Percentiles rank a stretch among this genome's conserved stretches.
Evolutionary conservation across 1,139 yeast species (phyloP).

Genomic region (Zygosaccharomyces sapae): DNA sequence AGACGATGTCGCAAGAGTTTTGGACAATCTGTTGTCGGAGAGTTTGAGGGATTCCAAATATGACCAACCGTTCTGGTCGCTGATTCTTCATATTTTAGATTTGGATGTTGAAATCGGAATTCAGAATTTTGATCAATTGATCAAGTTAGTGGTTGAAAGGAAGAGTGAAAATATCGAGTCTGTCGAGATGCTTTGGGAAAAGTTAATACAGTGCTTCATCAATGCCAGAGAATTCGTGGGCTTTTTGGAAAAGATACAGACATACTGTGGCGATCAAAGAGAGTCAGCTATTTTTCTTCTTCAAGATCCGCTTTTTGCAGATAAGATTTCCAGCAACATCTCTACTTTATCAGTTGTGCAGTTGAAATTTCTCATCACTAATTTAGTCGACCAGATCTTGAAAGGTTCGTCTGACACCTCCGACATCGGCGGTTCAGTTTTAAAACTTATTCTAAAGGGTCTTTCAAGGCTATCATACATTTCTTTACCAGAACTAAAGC

Average conservation of each 20-base stretch:
- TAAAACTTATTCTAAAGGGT: constrained; percentile 22
- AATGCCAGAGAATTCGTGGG: constrained; percentile 55
- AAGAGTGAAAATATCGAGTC: constrained; percentile 15
- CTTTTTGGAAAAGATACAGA: constrained; percentile 50
- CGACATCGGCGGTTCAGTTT: not conserved
- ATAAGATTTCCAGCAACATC: constrained; percentile 41
- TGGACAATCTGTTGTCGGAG: constrained; percentile 37
- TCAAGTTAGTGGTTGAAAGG: constrained; percentile 30
- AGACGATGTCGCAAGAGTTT: constrained; percentile 48
- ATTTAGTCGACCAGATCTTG: constrained; percentile 16
- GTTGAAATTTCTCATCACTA: constrained; percentile 28
- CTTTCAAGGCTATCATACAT: constrained; percentile 22
- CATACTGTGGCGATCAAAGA: constrained; percentile 32
- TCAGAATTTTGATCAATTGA: constrained; percentile 35
- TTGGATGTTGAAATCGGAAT: constrained; percentile 54
- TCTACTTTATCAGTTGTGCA: constrained; percentile 48
- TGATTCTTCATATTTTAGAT: constrained; percentile 44
- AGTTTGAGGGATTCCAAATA: constrained; percentile 15
- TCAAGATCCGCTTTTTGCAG: constrained; percentile 34
- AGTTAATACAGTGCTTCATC: constrained; percentile 46
- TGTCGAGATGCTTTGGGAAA: constrained; percentile 36
- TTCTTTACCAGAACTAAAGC: constrained; percentile 27
- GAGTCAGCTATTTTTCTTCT: constrained; percentile 27
- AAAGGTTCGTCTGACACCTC: constrained; percentile 8
- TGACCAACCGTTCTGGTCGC: constrained; percentile 38